A percentile compares a stretch with the other conserved stretches of the same genome.
phyloP scores from a whole-genome alignment of 2,329 filamentous ascomycete species.

The Beauveria brongniartii region DNA sequence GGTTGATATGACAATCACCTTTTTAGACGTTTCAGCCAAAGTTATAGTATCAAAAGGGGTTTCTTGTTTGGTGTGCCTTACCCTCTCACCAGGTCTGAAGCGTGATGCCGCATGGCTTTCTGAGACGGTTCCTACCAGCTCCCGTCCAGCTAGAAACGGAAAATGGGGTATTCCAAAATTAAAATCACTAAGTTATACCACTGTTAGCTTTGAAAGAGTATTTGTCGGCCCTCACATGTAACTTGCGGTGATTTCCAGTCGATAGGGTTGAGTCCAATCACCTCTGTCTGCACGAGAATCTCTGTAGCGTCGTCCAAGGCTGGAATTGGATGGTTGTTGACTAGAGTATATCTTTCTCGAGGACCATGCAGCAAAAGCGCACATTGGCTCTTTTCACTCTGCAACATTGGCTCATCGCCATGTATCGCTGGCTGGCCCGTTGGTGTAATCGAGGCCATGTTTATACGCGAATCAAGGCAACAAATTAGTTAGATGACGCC shows the following conservation, averaged over 20 bases:
- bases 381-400: not conserved
- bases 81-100: conserved; percentile 47
- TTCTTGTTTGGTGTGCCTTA: conserved; percentile 28
- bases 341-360: not conserved
- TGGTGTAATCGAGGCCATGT: not conserved
- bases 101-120: conserved; percentile 28
- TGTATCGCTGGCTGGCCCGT: not conserved
- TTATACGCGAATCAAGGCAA: no score
- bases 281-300: conserved; percentile 53
- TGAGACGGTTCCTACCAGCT: conserved; percentile 16
- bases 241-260: conserved; percentile 67
- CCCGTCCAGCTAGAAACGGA: conserved; percentile 60
- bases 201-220: not conserved
- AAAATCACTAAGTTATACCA: conserved; percentile 38
- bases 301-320: conserved; percentile 31
- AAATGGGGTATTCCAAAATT: conserved; percentile 61
- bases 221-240: conserved; percentile 11
- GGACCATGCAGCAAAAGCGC: not conserved
- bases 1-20: conserved; percentile 58
- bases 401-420: not conserved
- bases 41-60: no score
- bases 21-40: conserved; percentile 15
- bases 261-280: conserved; percentile 67
- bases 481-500: no score
- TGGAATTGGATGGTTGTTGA: conserved; percentile 35